Conservation (phyloP, 495 filamentous ascomycete genomes). For the Collariella sp. region DNA sequence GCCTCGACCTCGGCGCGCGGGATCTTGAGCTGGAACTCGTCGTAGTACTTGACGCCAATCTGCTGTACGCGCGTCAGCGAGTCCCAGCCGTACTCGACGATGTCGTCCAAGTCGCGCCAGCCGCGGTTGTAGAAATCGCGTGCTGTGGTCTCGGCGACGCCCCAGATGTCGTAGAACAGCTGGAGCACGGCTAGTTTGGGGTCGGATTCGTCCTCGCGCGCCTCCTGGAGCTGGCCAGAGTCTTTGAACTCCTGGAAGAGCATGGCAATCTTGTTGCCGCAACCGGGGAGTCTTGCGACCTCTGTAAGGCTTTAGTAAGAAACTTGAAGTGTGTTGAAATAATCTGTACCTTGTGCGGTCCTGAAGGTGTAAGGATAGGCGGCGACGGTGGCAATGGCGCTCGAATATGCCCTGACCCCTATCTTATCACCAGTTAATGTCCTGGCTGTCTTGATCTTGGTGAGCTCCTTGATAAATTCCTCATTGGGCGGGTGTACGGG, state of each 20-base stretch:
- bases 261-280: slow-evolving; percentile 67
- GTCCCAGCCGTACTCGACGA: slow-evolving; percentile 77
- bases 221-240: slow-evolving; percentile 51
- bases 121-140: slow-evolving; percentile 75
- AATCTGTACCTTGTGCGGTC: slow-evolving; percentile 26
- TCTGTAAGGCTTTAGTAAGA: slow-evolving; percentile 41
- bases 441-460: slow-evolving; percentile 64
- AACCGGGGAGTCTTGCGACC: slow-evolving; percentile 66
- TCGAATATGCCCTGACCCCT: slow-evolving; percentile 81
- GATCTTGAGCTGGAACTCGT: slow-evolving; percentile 68
- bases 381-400: slow-evolving; percentile 69
- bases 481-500: slow-evolving; percentile 63
- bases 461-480: slow-evolving; percentile 63
- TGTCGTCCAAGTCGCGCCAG: slow-evolving; percentile 66
- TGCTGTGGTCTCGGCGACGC: slow-evolving; percentile 77
- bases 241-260: slow-evolving; percentile 69
- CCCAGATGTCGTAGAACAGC: slow-evolving; percentile 76
- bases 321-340: neutral
- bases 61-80: slow-evolving; percentile 70
- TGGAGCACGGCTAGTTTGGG: slow-evolving; percentile 53
- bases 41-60: slow-evolving; percentile 92
- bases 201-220: slow-evolving; percentile 55
- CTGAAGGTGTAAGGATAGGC: slow-evolving; percentile 60
- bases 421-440: slow-evolving; percentile 64
- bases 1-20: slow-evolving; percentile 63